Evolutionary conservation across 495 filamentous ascomycete species (phyloP).

Genomic region (Alectoria sarmentosa): DNA sequence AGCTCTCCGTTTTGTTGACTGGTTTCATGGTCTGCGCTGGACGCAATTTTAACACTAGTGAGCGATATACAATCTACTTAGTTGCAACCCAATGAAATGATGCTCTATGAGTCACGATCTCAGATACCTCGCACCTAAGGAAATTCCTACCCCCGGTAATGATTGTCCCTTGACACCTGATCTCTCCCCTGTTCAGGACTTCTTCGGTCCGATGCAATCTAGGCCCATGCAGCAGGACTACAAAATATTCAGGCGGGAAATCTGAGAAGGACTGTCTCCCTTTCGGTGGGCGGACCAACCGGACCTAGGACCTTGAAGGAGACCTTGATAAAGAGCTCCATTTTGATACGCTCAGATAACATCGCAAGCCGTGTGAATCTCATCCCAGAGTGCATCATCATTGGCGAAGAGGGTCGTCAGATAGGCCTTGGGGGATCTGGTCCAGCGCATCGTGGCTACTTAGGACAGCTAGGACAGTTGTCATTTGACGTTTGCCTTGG

Average conservation of each 20-base stretch:
- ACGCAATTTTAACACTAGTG: not conserved
- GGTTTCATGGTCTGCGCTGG: not conserved
- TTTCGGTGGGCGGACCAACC: not conserved
- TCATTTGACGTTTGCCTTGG: not conserved
- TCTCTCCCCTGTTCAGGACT: not conserved
- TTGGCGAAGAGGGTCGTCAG: not conserved
- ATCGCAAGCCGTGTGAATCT: too few relatives aligned
- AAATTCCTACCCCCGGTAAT: not conserved
- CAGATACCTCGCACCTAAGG: not conserved
- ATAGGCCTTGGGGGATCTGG: not conserved
- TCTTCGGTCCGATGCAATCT: not conserved
- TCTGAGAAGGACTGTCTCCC: not conserved
- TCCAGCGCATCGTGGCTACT: not conserved
- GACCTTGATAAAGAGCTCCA: not conserved
- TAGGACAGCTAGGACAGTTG: not conserved
- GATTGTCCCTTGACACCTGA: not conserved
- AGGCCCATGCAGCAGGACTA: not conserved
- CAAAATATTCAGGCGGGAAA: too few relatives aligned
- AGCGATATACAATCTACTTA: not conserved
- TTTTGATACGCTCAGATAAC: not conserved
- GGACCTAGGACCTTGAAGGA: not conserved
- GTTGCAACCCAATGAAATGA: not conserved
- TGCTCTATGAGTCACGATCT: not conserved
- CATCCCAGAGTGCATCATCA: not conserved
- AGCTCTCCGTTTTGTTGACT: not conserved